Conservation (phyloP, 2,329 filamentous ascomycete genomes). For the Cladobotryum mycophilum region DNA sequence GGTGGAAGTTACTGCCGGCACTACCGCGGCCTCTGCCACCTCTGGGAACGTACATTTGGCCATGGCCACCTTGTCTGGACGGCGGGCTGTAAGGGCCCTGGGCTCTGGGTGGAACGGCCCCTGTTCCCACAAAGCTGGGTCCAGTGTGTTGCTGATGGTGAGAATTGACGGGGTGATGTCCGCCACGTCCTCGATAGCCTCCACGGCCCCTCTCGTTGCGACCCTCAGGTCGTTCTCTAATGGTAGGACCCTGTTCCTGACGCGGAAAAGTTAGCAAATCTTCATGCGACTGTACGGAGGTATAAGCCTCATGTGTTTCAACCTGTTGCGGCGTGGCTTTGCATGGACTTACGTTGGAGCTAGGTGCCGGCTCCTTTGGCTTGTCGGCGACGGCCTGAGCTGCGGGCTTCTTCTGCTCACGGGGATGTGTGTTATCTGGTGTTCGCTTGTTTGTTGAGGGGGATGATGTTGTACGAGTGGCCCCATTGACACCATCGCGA, state of each 20-base stretch:
- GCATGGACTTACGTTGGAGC: slow-evolving; percentile 34
- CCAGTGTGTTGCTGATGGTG: slow-evolving; percentile 29
- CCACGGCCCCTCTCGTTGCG: slow-evolving; percentile 38
- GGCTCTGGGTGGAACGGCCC: slow-evolving; percentile 26
- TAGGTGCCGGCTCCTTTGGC: slow-evolving; percentile 31
- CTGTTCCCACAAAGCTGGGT: slow-evolving; percentile 29
- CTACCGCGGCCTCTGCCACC: slow-evolving; percentile 31
- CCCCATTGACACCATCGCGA: slow-evolving; percentile 29
- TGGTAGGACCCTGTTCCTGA: slow-evolving; percentile 23
- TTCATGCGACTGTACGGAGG: background rate
- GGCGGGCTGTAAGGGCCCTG: slow-evolving; percentile 40
- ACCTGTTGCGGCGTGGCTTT: slow-evolving; percentile 15
- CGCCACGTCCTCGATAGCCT: slow-evolving; percentile 40
- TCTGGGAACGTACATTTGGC: slow-evolving; percentile 29
- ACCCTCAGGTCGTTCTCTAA: slow-evolving; percentile 30
- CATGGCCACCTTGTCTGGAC: slow-evolving; percentile 34
- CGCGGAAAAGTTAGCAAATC: background rate
- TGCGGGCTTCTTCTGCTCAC: slow-evolving; percentile 42
- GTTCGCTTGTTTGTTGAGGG: slow-evolving; percentile 38
- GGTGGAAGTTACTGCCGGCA: slow-evolving; percentile 28
- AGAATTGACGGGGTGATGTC: slow-evolving; percentile 32
- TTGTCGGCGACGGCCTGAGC: slow-evolving; percentile 31
- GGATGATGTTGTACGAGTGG: slow-evolving; percentile 30
- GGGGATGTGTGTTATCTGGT: slow-evolving; percentile 33
- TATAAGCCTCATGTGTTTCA: background rate